Evolutionary conservation across 306 rosid species (phyloP).

Genomic region (Spatholobus suberectus): DNA sequence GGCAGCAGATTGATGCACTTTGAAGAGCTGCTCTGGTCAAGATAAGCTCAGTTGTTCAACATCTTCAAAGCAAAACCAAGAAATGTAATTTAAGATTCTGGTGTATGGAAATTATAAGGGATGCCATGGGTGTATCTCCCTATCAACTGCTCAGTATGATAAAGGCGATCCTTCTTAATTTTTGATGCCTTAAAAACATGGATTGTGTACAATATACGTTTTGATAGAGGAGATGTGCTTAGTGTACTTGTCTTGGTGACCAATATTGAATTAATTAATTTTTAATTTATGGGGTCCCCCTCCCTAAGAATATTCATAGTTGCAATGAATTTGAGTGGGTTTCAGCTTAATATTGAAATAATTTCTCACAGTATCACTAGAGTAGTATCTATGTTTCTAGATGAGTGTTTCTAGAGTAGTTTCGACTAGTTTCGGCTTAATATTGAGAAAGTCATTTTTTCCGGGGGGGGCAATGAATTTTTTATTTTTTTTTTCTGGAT

Average conservation of each 20-base stretch:
- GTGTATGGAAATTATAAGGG: conserved; percentile 8
- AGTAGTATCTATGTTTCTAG: not conserved
- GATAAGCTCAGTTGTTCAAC: conserved; percentile 23
- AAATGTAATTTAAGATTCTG: not conserved
- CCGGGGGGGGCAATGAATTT: not conserved
- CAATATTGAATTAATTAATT: not conserved
- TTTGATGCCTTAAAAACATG: not conserved
- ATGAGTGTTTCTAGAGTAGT: not conserved
- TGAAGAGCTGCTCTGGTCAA: conserved; percentile 42
- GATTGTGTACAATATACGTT: not conserved
- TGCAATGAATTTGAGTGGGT: not conserved
- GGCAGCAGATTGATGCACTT: conserved; percentile 49
- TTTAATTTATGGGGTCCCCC: not conserved
- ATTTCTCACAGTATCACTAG: not conserved
- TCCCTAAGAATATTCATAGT: not conserved
- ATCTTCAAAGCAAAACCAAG: conserved; percentile 14
- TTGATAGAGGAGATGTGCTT: not conserved
- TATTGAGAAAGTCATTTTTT: not conserved
- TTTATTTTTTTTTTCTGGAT: not conserved
- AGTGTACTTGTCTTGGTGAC: not conserved
- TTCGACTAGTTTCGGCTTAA: not conserved
- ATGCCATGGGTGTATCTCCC: not conserved
- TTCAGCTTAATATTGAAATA: not conserved
- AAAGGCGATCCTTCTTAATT: not conserved
- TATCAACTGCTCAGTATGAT: not conserved